These are phyloP conservation scores for Hibiscus tridactylites DNA, from an alignment of 345 rosid species.

Conservation along the genomic window DNA sequence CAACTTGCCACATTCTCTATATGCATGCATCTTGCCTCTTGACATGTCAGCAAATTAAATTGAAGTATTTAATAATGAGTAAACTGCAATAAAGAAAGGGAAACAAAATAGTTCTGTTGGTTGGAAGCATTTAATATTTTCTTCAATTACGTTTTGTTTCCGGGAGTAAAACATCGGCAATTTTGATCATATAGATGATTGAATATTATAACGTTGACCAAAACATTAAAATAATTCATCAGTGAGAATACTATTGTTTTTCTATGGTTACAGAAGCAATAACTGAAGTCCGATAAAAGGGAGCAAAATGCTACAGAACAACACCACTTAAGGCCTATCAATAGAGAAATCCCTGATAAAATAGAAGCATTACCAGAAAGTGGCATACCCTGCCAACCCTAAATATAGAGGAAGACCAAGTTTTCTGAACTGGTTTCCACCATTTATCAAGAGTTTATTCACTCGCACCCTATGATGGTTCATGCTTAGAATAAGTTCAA, in stretches of 20 bases:
- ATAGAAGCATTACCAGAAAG: background rate
- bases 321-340: background rate
- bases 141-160: background rate
- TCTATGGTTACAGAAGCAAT: background rate
- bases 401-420: too few relatives aligned
- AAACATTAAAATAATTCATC: background rate
- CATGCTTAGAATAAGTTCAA: too few relatives aligned
- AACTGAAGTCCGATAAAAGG: too few relatives aligned
- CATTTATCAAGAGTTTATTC: too few relatives aligned
- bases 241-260: background rate
- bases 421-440: too few relatives aligned
- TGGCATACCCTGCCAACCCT: background rate
- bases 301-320: background rate
- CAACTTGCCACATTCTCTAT: background rate
- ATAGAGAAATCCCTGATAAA: background rate
- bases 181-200: background rate
- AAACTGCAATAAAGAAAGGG: background rate
- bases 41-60: background rate
- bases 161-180: background rate
- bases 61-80: background rate
- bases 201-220: background rate
- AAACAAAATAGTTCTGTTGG: background rate
- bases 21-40: background rate
- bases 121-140: constrained; percentile 1
- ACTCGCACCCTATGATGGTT: too few relatives aligned